Evolutionary conservation across 768 basidiomycete species (phyloP), one percentile per base, ranked within the genome.

Genomic region (Tricholoma sp.): DNA sequence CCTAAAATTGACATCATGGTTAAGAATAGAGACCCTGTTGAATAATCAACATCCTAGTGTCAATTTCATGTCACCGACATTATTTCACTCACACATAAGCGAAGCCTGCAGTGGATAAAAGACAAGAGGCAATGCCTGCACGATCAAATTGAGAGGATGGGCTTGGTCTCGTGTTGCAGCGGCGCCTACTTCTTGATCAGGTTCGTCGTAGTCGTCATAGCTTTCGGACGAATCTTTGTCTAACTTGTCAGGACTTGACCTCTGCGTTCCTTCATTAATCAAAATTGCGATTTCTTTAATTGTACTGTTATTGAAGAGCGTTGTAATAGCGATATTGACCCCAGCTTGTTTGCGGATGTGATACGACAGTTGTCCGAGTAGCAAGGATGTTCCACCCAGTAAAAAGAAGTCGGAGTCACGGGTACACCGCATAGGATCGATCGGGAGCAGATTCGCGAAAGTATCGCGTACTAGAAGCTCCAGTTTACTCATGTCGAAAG

Each of bases 21-120:
- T 1, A 80, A 61, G 12, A 80, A 61, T n/a, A 70, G 60, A 0
- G 74, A 66, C 78, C 77, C 74, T 76, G 39, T 31, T 45, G 42
- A 44, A 42, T 39, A 17, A 28, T 24, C 24, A 24, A 1, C 1
- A 4, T 24, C 2, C 24, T 4, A 24, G 24, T 24, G 37, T n/a
- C 36, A 37, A 34, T 28, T 11, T n/a, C 18, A 8, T 6, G 54
- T 20, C 13, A 4, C 29, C 15, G 10, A 6, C 24, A 4, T 12
- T 4, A 50, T 34, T 36, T 48, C 10, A 62, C 71, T 58, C 63
- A 71, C 75, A 80, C 1, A 72, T 76, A 53, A 75, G 60, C 0
- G 76, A 75, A 11, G 73, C 65, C 58, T 77, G 78, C 44, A 80
- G 59, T 1, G 78, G 77, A 56, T 77, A 76, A 58, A 79, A 74